phyloP scores from a whole-genome alignment of 1,284 basidiomycete genomes.

The Trichosporon coremiiforme region DNA sequence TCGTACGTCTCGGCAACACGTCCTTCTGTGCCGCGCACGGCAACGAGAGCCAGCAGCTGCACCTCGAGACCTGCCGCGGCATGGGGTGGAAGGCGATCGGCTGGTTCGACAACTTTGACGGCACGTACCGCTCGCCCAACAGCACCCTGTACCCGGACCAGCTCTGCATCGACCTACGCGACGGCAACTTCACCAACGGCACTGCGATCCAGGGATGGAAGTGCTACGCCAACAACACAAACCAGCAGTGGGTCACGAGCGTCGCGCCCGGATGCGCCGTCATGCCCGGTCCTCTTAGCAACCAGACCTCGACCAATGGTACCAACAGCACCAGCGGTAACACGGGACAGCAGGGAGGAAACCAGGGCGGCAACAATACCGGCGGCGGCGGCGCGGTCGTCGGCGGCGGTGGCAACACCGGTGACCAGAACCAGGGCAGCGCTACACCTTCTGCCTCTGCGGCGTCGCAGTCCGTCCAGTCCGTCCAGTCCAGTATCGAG shows the following conservation, averaged over 20 bases:
- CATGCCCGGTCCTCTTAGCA: neutral
- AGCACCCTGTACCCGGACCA: constrained; percentile 22
- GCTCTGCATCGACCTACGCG: constrained; percentile 42
- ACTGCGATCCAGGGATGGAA: constrained; percentile 45
- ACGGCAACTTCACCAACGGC: constrained; percentile 39
- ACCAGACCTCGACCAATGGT: neutral
- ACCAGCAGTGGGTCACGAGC: constrained; percentile 33
- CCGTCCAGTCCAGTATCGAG: neutral
- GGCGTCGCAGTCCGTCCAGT: neutral
- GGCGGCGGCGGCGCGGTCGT: neutral
- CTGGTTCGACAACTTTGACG: constrained; percentile 9
- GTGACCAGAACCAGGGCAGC: neutral
- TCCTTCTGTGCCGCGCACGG: neutral
- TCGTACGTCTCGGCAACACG: neutral
- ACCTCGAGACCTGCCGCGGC: constrained; percentile 6
- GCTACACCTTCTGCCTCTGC: neutral
- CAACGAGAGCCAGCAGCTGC: constrained; percentile 9
- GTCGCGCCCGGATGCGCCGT: neutral
- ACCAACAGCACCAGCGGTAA: neutral
- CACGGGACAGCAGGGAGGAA: neutral
- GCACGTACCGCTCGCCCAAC: constrained; percentile 3
- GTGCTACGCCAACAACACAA: constrained; percentile 42
- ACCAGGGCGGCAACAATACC: neutral
- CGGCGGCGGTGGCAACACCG: neutral
- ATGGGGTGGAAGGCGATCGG: neutral